Evolutionary conservation across 2,329 filamentous ascomycete genomes (phyloP).

Genomic region (Tolypocladium album): DNA sequence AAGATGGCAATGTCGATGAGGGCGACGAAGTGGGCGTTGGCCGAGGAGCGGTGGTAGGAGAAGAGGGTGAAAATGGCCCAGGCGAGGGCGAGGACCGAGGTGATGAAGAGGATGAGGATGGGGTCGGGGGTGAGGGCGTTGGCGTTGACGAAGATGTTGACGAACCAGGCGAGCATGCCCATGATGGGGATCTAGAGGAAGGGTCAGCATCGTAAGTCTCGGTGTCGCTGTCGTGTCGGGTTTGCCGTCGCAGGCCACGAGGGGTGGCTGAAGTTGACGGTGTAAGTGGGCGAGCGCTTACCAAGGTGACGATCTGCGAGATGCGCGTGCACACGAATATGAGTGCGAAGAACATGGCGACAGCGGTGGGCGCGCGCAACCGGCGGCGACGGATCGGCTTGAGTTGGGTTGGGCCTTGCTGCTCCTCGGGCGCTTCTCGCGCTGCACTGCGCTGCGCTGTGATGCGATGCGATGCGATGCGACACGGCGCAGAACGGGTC

Average conservation of each 20-base stretch:
- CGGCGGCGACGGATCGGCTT: neutral
- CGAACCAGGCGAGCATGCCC: conserved; percentile 58
- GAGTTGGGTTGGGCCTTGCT: neutral
- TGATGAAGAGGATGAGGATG: conserved; percentile 58
- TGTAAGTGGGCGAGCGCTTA: conserved; percentile 22
- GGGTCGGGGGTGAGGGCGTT: conserved; percentile 51
- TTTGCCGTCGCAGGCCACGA: neutral
- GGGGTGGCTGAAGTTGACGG: neutral
- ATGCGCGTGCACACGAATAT: conserved; percentile 54
- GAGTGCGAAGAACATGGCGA: conserved; percentile 50
- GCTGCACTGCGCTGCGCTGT: neutral
- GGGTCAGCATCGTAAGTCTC: neutral
- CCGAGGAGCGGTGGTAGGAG: conserved; percentile 51
- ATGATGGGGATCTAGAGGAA: conserved; percentile 51
- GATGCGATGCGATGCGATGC: neutral
- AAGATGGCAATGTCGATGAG: conserved; percentile 51
- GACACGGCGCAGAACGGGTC: neutral
- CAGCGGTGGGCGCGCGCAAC: neutral
- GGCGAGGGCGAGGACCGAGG: conserved; percentile 49
- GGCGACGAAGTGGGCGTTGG: conserved; percentile 50
- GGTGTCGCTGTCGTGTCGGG: neutral
- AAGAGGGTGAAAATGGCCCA: conserved; percentile 58
- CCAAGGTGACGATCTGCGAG: conserved; percentile 51
- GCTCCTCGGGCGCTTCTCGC: neutral
- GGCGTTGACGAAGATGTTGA: conserved; percentile 44